These are phyloP conservation scores for Boeremia lycopersici DNA, from an alignment of 2,329 filamentous ascomycete species.

Conservation along the genomic window DNA sequence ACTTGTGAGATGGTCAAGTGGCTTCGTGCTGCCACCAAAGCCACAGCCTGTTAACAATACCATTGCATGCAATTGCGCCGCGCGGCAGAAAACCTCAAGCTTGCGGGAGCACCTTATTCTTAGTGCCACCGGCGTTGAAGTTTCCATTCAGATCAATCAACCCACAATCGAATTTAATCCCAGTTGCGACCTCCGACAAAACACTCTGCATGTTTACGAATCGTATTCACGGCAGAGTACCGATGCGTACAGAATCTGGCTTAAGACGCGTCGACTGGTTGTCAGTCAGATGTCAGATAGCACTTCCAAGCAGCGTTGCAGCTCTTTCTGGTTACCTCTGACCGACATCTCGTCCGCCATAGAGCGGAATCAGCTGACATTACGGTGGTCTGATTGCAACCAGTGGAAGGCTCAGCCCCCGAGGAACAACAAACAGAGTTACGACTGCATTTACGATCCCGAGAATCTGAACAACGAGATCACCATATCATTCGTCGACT, in stretches of 20 bases:
- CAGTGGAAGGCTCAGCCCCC: slow-evolving; percentile 19
- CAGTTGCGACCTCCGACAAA: background rate
- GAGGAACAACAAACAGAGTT: slow-evolving; percentile 23
- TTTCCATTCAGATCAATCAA: background rate
- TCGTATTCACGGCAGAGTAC: background rate
- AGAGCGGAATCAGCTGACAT: slow-evolving; percentile 8
- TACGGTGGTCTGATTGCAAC: slow-evolving; percentile 32
- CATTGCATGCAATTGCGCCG: background rate
- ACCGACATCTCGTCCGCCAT: slow-evolving; percentile 19
- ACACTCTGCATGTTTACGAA: background rate
- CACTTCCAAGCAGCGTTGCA: slow-evolving; percentile 15
- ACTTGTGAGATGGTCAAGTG: background rate
- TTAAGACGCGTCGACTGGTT: slow-evolving; percentile 19
- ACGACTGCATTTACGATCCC: slow-evolving; percentile 26
- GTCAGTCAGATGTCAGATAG: slow-evolving; percentile 13
- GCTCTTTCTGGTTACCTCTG: slow-evolving; percentile 30
- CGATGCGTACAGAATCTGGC: slow-evolving; percentile 6
- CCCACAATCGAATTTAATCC: background rate
- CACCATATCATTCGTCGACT: slow-evolving; percentile 14
- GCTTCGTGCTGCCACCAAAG: background rate
- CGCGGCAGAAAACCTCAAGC: background rate
- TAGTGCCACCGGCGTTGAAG: background rate
- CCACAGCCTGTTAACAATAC: background rate
- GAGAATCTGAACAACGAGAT: slow-evolving; percentile 22
- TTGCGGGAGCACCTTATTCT: background rate